These are phyloP conservation scores for Tuber melanosporum DNA, from an alignment of 495 filamentous ascomycete species.

Conservation along the genomic window DNA sequence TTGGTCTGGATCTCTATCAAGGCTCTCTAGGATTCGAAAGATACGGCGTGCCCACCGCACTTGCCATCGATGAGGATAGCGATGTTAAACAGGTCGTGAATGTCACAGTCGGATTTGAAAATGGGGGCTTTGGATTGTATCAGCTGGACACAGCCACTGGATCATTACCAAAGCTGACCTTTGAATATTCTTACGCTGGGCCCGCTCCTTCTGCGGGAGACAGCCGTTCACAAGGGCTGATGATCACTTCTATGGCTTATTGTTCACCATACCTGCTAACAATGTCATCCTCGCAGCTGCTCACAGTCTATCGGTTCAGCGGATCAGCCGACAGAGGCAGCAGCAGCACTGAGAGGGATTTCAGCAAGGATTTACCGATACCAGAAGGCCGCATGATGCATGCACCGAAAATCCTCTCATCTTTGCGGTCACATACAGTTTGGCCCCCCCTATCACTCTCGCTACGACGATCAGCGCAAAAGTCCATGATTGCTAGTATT, in stretches of 20 bases:
- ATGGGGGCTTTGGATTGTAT: constrained; percentile 70
- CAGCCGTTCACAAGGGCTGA: constrained; percentile 51
- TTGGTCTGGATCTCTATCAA: constrained; percentile 44
- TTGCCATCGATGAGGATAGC: constrained; percentile 55
- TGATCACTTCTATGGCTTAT: constrained; percentile 68
- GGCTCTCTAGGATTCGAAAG: constrained; percentile 20
- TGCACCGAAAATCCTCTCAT: constrained; percentile 61
- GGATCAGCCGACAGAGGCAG: constrained; percentile 30
- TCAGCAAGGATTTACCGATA: constrained; percentile 22
- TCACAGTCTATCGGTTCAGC: constrained; percentile 68
- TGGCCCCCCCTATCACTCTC: constrained; percentile 74
- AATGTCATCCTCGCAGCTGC: constrained; percentile 55
- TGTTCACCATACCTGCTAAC: constrained; percentile 71
- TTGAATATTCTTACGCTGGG: constrained; percentile 28
- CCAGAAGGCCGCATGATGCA: constrained; percentile 26
- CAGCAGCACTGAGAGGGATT: constrained; percentile 16
- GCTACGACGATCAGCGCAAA: constrained; percentile 55
- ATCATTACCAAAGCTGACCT: constrained; percentile 41
- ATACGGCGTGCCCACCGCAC: constrained; percentile 55
- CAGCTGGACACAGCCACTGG: constrained; percentile 51
- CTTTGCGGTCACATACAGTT: constrained; percentile 72
- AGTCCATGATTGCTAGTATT: constrained; percentile 64
- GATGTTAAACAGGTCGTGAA: constrained; percentile 45
- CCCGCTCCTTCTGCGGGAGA: constrained; percentile 12
- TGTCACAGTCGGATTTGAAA: constrained; percentile 66